Base-by-base conservation (phyloP, 768 basidiomycete species). In the Amanita rimosa region DNA sequence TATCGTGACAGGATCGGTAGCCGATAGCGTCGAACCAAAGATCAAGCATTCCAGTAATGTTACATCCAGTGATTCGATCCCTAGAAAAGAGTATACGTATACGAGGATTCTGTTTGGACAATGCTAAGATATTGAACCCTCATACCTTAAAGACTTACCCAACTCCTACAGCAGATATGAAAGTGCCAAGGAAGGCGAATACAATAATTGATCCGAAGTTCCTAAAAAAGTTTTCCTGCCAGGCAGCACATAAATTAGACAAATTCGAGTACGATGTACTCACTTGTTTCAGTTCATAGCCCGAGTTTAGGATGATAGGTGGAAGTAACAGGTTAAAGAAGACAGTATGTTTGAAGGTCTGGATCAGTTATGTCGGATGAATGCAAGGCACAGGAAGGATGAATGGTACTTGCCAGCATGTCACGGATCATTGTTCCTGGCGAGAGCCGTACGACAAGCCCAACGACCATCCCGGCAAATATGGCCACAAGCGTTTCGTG, bases 321-420 rank as follows among this genome's bases (percentile, higher is more conserved):
- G 95, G 96, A 3, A 98, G 78, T n/a, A 99, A 73, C 17, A 98
- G 74, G 64, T 99, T 98, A 74, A 98, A 96, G 72, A 99, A 95
- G 44, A 98, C 73, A 2, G 95, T 97, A 60, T 95, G 91, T 63
- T 88, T 90, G 75, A 95, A 95, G 7, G 89, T 93, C 93, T 95
- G 58, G 2, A 55, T 47, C 33, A 33, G 14, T 39, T 29, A 51
- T 19, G 52, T 53, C 8, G 53, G 50, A 53, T 40, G 38, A 31
- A 16, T 26, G 19, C 22, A 27, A 7, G 31, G 24, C 27, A 27
- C 2, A 35, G n/a, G 17, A 13, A 36, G 34, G 3, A 43, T n/a
- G 31, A 38, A 41, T 8, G 11, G 31, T 11, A 50, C 92, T 75
- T 68, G 94, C 93, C 71, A 99, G 72, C 95, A 99, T 99, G 60